Evolutionary conservation across 202 grass and related monocot species (phyloP), one percentile per base, ranked within the genome.

Genomic region (Zoysia matrella): DNA sequence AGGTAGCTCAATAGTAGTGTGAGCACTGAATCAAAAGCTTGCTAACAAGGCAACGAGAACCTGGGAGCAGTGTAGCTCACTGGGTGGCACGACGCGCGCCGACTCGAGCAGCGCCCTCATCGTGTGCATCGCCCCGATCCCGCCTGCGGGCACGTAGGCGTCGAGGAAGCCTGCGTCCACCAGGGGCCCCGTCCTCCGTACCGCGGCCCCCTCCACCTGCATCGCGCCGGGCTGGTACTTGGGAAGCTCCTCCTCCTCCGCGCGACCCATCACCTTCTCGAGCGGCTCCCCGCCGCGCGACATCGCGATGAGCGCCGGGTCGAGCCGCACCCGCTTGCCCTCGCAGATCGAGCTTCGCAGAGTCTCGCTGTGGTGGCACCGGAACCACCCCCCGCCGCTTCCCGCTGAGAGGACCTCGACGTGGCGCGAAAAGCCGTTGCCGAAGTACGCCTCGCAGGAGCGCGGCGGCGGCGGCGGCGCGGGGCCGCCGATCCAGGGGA

Each of bases 361-460:
- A 13, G 96, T 95, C 85, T 94, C 89, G 69, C 96, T 99, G 71
- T 95, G 76, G 75, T 85, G 83, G 81, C 96, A 99, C 41, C 91
- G 92, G 87, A 99, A 95, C 90, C 93, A 94, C 2, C 86, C 86
- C 47, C 86, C 68, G 67, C 86, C 84, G 50, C 63, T 11, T 36
- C 15, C 80, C 30, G 10, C 46, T 43, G 89, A 16, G 71, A 95
- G 71, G 80, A 85, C 77, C 53, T 91, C 87, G 55, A 89, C 50
- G 54, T 46, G 84, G 76, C 52, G 89, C 85, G 96, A 89, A 85
- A 99, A 99, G 41, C 92, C 87, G 71, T 95, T 92, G 49, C 96
- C 96, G 80, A 95, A 99, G 82, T 94, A 95, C 68, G 87, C 96
- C 89, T 99, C 96, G 75, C 96, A 99, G 69, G 96, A 90, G 55